A percentile compares a stretch with the other conserved stretches of the same genome.
Conservation (phyloP, 106 monocot species). For the Cymbidium sinense region DNA sequence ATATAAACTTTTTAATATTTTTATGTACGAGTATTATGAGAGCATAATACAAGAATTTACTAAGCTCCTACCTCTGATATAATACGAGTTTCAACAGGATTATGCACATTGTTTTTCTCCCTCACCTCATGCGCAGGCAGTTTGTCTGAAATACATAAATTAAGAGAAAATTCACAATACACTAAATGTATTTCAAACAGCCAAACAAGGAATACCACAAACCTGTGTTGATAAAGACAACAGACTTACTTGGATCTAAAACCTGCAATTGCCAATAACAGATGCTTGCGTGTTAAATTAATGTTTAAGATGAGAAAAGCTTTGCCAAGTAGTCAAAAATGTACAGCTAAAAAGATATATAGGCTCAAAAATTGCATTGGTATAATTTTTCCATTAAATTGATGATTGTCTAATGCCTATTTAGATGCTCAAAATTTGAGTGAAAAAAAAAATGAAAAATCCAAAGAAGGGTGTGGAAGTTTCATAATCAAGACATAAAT, state of each 20-base stretch:
- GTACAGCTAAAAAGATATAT: background rate
- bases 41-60: background rate
- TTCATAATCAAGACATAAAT: no score
- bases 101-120: conserved; percentile 51
- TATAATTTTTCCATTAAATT: no score
- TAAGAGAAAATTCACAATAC: background rate
- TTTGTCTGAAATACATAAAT: conserved; percentile 47
- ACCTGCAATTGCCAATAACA: conserved; percentile 45
- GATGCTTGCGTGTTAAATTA: background rate
- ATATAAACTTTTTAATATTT: no score
- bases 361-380: background rate
- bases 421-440: no score
- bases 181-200: background rate
- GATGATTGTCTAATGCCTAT: no score
- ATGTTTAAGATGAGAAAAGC: background rate
- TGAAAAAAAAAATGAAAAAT: no score
- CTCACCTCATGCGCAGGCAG: conserved; percentile 59
- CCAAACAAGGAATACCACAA: conserved; percentile 4
- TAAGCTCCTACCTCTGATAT: conserved; percentile 50
- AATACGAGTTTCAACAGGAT: conserved; percentile 70
- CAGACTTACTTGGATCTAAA: conserved; percentile 72
- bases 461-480: no score
- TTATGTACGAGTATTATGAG: no score
- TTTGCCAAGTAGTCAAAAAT: background rate
- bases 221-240: conserved; percentile 85